These are phyloP conservation scores for Globisporangium barbulae DNA, from an alignment of 352 stramenopile genomes.

Conservation along the genomic window DNA sequence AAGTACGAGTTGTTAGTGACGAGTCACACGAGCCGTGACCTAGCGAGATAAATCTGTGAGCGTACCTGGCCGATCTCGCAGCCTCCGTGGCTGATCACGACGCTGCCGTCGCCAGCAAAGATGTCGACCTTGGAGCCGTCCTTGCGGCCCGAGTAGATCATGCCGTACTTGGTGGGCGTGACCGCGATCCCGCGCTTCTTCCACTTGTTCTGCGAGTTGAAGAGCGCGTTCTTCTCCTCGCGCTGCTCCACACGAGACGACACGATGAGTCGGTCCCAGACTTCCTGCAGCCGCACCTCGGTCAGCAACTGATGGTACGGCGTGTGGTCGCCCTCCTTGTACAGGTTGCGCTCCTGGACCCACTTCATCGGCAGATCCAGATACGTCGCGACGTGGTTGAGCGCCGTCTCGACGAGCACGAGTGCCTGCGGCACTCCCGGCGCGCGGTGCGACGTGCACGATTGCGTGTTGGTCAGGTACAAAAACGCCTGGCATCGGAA, in stretches of 20 bases:
- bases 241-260: constrained; percentile 72
- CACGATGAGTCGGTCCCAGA: constrained; percentile 76
- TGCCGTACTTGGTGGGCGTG: constrained; percentile 92
- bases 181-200: constrained; percentile 90
- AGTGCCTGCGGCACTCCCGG: constrained; percentile 94
- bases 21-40: neutral
- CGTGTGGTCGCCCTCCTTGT: constrained; percentile 85
- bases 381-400: constrained; percentile 91
- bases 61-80: constrained; percentile 97
- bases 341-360: constrained; percentile 91
- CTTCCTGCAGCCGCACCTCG: constrained; percentile 88
- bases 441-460: constrained; percentile 94
- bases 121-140: constrained; percentile 40
- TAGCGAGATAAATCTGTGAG: neutral
- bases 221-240: constrained; percentile 66
- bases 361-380: constrained; percentile 66
- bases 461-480: constrained; percentile 93
- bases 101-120: constrained; percentile 85
- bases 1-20: neutral
- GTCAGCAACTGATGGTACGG: constrained; percentile 92
- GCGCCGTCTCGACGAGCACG: constrained; percentile 90
- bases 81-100: constrained; percentile 94
- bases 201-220: constrained; percentile 91
- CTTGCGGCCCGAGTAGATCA: constrained; percentile 86
- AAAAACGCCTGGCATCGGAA: constrained; percentile 84